A percentile compares a stretch with the other conserved stretches of the same genome.
Evolutionary conservation across 1,284 basidiomycete genomes (phyloP).

Genomic region (Sporisorium scitamineum): DNA sequence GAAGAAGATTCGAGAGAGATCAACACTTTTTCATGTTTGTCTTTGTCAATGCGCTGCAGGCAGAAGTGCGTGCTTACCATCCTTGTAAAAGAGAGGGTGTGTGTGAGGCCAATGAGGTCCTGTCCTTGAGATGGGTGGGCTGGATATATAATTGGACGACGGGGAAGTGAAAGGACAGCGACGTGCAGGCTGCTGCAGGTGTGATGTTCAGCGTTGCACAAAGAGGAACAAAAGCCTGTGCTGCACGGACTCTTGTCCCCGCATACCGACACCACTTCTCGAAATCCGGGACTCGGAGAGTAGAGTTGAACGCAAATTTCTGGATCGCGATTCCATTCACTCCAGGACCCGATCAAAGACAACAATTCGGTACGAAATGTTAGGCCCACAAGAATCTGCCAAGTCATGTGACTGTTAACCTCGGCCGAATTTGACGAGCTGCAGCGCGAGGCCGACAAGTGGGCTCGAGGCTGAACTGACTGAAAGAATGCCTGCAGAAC

Average conservation of each 20-base stretch:
- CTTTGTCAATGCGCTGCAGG: background rate
- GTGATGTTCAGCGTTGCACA: background rate
- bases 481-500: background rate
- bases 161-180: background rate
- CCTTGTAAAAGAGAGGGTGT: background rate
- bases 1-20: background rate
- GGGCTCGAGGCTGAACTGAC: too few relatives aligned
- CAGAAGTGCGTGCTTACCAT: constrained; percentile 4
- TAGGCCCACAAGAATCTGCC: background rate
- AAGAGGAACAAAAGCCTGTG: background rate
- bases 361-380: background rate
- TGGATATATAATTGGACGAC: background rate
- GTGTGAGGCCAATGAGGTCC: background rate
- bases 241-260: constrained; percentile 18
- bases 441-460: background rate
- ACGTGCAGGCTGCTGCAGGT: constrained; percentile 1
- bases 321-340: background rate
- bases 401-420: constrained; percentile 10
- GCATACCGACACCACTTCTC: background rate
- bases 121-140: background rate
- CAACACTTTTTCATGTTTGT: background rate
- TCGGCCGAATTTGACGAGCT: constrained; percentile 14
- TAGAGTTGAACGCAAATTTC: background rate
- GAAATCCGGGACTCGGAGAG: constrained; percentile 9
- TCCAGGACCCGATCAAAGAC: background rate